These are phyloP conservation scores for Daldinia vernicosa DNA, from an alignment of 495 filamentous ascomycete genomes.

Conservation along the genomic window DNA sequence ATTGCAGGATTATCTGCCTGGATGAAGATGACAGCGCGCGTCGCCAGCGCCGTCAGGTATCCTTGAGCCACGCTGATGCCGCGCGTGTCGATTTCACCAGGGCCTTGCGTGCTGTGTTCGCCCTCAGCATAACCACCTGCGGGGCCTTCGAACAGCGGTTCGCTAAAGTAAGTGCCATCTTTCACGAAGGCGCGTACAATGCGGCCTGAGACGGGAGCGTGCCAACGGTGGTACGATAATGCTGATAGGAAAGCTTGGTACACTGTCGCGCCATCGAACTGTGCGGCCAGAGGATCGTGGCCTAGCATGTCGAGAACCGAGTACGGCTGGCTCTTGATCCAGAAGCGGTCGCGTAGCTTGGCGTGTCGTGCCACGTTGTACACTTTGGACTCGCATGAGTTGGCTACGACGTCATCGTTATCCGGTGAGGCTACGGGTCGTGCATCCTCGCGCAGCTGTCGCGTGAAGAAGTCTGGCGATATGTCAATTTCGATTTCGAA, in stretches of 20 bases:
- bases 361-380: slow-evolving; percentile 56
- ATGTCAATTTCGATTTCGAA: not conserved
- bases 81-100: slow-evolving; percentile 45
- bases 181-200: slow-evolving; percentile 64
- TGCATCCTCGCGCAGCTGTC: slow-evolving; percentile 60
- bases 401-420: slow-evolving; percentile 65
- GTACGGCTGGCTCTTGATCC: slow-evolving; percentile 75
- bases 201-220: slow-evolving; percentile 67
- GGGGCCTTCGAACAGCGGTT: slow-evolving; percentile 63
- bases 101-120: slow-evolving; percentile 36
- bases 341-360: slow-evolving; percentile 65
- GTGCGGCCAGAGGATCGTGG: slow-evolving; percentile 56
- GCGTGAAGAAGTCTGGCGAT: slow-evolving; percentile 71
- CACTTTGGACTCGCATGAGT: slow-evolving; percentile 71
- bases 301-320: slow-evolving; percentile 70
- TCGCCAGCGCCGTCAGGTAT: slow-evolving; percentile 67
- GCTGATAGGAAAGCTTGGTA: slow-evolving; percentile 75
- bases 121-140: slow-evolving; percentile 35
- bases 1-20: slow-evolving; percentile 71
- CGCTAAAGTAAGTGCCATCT: slow-evolving; percentile 75
- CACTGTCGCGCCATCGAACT: slow-evolving; percentile 69
- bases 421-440: slow-evolving; percentile 67
- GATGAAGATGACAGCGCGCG: slow-evolving; percentile 72
- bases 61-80: slow-evolving; percentile 58
- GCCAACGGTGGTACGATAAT: slow-evolving; percentile 76